Evolutionary conservation across 2,329 filamentous ascomycete genomes (phyloP).

Genomic region (Dothistroma septosporum): DNA sequence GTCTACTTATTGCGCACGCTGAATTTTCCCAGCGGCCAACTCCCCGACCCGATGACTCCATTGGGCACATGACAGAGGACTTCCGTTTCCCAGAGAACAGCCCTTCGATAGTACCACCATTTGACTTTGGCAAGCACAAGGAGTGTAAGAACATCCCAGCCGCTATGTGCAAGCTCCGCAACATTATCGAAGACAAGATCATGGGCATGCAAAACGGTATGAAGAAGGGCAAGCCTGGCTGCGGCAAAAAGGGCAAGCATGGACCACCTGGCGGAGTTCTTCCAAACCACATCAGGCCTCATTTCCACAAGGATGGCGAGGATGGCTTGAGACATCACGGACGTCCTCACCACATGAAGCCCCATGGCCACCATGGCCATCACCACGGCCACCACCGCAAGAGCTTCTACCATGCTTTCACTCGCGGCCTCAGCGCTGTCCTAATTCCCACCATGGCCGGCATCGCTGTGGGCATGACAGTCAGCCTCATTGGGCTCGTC

Average conservation of each 20-base stretch:
- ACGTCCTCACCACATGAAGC: slow-evolving; percentile 35
- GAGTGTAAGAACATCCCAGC: slow-evolving; percentile 41
- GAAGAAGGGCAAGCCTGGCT: slow-evolving; percentile 24
- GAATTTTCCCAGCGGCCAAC: slow-evolving; percentile 3
- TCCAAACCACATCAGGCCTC: slow-evolving; percentile 28
- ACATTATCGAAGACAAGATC: slow-evolving; percentile 47
- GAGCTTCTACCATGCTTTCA: slow-evolving; percentile 42
- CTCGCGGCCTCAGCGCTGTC: slow-evolving; percentile 58
- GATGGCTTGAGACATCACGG: slow-evolving; percentile 27
- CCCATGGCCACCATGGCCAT: slow-evolving; percentile 22
- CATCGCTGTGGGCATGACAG: slow-evolving; percentile 62
- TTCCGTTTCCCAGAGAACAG: slow-evolving; percentile 11
- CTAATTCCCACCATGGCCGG: slow-evolving; percentile 66
- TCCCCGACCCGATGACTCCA: slow-evolving; percentile 14
- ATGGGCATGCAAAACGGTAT: slow-evolving; percentile 38
- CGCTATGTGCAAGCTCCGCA: slow-evolving; percentile 55
- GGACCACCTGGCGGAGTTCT: slow-evolving; percentile 18
- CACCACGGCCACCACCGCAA: slow-evolving; percentile 36
- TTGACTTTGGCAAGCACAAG: slow-evolving; percentile 25
- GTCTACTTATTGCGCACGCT: slow-evolving; percentile 51
- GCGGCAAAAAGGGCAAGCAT: slow-evolving; percentile 29
- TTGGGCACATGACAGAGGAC: slow-evolving; percentile 10
- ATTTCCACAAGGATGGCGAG: slow-evolving; percentile 27
- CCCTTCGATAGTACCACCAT: slow-evolving; percentile 6
- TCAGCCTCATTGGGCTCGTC: slow-evolving; percentile 64